phyloP scores from a whole-genome alignment of 108 stramenopile genomes.

The Fragilariopsis cylindrus region DNA sequence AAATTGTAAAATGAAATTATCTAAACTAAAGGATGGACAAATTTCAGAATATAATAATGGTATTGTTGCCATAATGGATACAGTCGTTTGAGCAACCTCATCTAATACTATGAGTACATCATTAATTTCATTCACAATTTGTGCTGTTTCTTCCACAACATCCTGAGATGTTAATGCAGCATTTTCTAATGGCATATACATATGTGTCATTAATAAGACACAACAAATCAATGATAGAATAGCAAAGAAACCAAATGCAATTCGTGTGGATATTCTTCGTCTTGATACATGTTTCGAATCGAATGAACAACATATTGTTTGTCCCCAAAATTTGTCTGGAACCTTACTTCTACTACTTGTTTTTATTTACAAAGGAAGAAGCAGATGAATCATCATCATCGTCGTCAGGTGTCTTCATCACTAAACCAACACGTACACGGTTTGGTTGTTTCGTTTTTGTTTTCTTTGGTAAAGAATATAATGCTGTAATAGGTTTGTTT shows the following conservation, averaged over 20 bases:
- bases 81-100: background rate
- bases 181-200: conserved; percentile 8
- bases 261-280: conserved; percentile 10
- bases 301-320: conserved; percentile 12
- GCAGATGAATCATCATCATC: background rate
- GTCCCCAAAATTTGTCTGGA: background rate
- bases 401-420: background rate
- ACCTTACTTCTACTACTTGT: background rate
- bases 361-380: background rate
- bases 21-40: conserved; percentile 13
- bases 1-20: background rate
- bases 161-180: background rate
- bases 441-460: no score
- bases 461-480: no score
- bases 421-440: background rate
- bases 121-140: conserved; percentile 4
- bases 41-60: conserved; percentile 1
- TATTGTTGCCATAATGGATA: background rate
- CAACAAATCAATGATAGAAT: conserved; percentile 6
- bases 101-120: background rate
- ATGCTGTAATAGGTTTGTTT: no score
- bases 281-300: conserved; percentile 1
- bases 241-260: background rate
- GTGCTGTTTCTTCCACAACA: conserved; percentile 1
- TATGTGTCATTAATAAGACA: conserved; percentile 11